Conservation (phyloP, 208 protist species). For the Leishmania major region DNA sequence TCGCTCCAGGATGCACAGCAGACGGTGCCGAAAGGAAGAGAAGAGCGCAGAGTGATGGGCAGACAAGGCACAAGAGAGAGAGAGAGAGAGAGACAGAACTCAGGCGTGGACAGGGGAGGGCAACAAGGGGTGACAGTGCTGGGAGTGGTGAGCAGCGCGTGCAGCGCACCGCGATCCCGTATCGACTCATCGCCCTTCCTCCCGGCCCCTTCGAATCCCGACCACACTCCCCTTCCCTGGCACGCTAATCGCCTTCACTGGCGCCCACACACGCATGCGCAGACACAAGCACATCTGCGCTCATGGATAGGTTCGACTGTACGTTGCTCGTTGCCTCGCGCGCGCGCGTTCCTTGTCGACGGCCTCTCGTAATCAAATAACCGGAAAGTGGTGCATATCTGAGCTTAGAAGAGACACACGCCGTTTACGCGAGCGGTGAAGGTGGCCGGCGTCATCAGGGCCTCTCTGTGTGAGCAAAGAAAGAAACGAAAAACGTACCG, state of each 20-base stretch:
- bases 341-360: not conserved
- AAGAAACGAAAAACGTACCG: not conserved
- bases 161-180: not conserved
- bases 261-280: not conserved
- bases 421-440: not conserved
- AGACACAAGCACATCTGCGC: not conserved
- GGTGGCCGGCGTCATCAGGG: not conserved
- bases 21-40: conserved; percentile 2
- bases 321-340: not conserved
- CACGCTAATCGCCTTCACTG: not conserved
- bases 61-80: not conserved
- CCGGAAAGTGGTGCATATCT: not conserved
- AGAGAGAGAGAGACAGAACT: not conserved
- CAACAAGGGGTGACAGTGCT: not conserved
- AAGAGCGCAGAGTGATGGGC: not conserved
- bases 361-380: not conserved
- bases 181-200: not conserved
- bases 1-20: not conserved
- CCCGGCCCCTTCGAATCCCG: not conserved
- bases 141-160: not conserved
- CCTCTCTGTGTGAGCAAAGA: not conserved
- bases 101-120: no score
- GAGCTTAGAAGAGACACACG: not conserved
- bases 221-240: not conserved
- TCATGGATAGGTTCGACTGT: not conserved